Evolutionary conservation across 306 rosid genomes (phyloP).

Genomic region (Biancaea sappan): DNA sequence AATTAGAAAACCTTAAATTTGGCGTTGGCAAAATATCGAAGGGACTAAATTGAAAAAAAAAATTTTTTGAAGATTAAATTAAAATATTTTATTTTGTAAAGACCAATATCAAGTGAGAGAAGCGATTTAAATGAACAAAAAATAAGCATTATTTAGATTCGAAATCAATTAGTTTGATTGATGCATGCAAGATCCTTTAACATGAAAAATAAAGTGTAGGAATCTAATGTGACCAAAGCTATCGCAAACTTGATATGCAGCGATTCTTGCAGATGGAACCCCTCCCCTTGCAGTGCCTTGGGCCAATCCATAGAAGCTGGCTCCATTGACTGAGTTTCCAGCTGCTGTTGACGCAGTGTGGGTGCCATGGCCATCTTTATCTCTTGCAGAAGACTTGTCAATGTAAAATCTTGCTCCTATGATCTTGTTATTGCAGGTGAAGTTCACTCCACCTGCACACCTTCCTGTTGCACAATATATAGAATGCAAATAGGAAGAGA

Average conservation of each 20-base stretch:
- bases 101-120: too few species aligned
- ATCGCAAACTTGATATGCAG: not conserved
- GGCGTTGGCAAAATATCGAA: too few species aligned
- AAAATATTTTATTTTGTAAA: too few species aligned
- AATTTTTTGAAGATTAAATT: too few species aligned
- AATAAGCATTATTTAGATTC: too few species aligned
- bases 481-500: too few species aligned
- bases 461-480: not conserved
- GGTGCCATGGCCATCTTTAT: not conserved
- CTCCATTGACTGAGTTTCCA: not conserved
- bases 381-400: not conserved
- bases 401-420: not conserved
- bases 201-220: too few species aligned
- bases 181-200: too few species aligned
- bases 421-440: not conserved
- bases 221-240: fast-evolving
- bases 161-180: too few species aligned
- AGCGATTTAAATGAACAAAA: too few species aligned
- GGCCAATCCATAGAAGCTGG: slow-evolving; percentile 8
- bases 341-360: slow-evolving; percentile 22
- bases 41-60: too few species aligned
- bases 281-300: slow-evolving; percentile 31
- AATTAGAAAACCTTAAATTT: too few species aligned
- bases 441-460: not conserved
- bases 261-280: slow-evolving; percentile 30